Percentiles rank a stretch among this genome's conserved stretches.
Evolutionary conservation across 306 rosid genomes (phyloP).

Genomic region (Prunus armeniaca): DNA sequence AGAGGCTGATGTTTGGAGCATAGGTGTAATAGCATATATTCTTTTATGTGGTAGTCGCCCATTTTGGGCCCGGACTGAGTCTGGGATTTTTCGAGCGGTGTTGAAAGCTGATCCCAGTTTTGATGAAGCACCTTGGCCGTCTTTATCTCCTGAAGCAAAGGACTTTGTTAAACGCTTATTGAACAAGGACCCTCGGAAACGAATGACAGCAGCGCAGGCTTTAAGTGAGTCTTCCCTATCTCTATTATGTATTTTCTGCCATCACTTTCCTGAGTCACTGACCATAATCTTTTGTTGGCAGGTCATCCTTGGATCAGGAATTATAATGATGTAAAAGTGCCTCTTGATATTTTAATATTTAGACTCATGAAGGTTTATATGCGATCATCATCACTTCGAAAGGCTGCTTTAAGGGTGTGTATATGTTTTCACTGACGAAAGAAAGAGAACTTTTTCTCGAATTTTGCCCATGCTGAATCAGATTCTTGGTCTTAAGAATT

Average conservation of each 20-base stretch:
- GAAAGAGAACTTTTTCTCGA: slow-evolving; percentile 1
- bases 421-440: slow-evolving; percentile 20
- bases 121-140: slow-evolving; percentile 96
- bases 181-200: slow-evolving; percentile 89
- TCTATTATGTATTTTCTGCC: slow-evolving; percentile 21
- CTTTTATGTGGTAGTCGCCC: slow-evolving; percentile 99
- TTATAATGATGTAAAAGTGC: slow-evolving; percentile 63
- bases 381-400: slow-evolving; percentile 93
- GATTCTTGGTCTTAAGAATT: slow-evolving; percentile 5
- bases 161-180: slow-evolving; percentile 91
- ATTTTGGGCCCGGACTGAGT: slow-evolving; percentile 98
- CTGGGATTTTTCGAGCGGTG: slow-evolving; percentile 92
- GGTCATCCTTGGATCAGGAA: slow-evolving; percentile 97
- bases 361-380: slow-evolving; percentile 80
- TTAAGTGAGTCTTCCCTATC: slow-evolving; percentile 56
- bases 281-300: slow-evolving; percentile 43
- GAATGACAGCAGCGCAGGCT: slow-evolving; percentile 97
- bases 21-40: slow-evolving; percentile 97
- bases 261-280: slow-evolving; percentile 14
- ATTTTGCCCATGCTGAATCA: slow-evolving; percentile 7
- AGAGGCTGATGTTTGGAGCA: slow-evolving; percentile 98
- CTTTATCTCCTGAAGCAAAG: slow-evolving; percentile 76
- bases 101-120: slow-evolving; percentile 95
- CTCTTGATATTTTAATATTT: slow-evolving; percentile 80
- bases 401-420: slow-evolving; percentile 97